Percentiles rank a stretch among this genome's conserved stretches.
Evolutionary conservation across 164 flowering plant species (phyloP).

Genomic region (Warburgia ugandensis): DNA sequence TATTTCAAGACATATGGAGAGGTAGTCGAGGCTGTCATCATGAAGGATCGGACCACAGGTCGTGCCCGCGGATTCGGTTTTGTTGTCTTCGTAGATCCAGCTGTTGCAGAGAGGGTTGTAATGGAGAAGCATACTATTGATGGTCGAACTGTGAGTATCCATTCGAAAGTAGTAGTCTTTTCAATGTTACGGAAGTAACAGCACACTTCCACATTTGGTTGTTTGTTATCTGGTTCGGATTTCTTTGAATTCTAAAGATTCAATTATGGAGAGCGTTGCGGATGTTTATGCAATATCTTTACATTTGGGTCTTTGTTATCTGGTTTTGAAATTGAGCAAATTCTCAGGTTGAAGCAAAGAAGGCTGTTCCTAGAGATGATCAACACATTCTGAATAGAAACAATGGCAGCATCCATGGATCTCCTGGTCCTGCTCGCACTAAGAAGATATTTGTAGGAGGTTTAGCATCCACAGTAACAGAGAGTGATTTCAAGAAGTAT

Average conservation of each 20-base stretch:
- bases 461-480: conserved; percentile 65
- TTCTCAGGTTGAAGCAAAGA: conserved; percentile 78
- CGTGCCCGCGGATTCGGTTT: conserved; percentile 95
- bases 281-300: too few relatives aligned
- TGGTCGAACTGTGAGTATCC: conserved; percentile 69
- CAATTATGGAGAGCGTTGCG: too few relatives aligned
- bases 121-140: conserved; percentile 76
- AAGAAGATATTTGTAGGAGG: conserved; percentile 88
- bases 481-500: conserved; percentile 62
- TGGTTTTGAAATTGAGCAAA: conserved; percentile 1
- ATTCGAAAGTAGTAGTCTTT: too few relatives aligned
- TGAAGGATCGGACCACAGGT: conserved; percentile 82
- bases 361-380: conserved; percentile 77
- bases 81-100: conserved; percentile 75
- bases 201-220: too few relatives aligned
- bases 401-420: conserved; percentile 39
- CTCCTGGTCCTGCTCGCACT: conserved; percentile 54
- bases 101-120: conserved; percentile 75
- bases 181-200: too few relatives aligned
- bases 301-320: too few relatives aligned
- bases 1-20: conserved; percentile 73
- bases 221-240: too few relatives aligned
- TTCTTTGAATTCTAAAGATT: too few relatives aligned
- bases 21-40: conserved; percentile 83
- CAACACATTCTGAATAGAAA: conserved; percentile 46